phyloP scores from a whole-genome alignment of 225 moss, liverwort and hornwort species.

The Straminergon stramineum region DNA sequence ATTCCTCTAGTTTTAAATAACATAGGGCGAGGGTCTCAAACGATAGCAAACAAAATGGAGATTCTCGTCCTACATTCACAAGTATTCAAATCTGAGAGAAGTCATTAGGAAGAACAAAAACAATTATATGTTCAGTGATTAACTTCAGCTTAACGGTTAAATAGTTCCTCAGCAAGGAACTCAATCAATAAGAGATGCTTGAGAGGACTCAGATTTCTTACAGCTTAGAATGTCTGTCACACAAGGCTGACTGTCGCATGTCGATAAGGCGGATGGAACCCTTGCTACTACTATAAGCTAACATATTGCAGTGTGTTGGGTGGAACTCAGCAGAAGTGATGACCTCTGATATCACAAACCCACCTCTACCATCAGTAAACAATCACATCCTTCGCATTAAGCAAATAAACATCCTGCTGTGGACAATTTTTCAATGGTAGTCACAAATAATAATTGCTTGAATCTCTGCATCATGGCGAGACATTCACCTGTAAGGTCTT shows the following conservation, averaged over 20 bases:
- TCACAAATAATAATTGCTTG: not conserved
- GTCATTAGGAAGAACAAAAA: not conserved
- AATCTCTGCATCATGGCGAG: not conserved
- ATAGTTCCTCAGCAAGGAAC: not conserved
- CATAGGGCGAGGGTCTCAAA: not conserved
- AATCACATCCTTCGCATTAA: not conserved
- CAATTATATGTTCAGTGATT: not conserved
- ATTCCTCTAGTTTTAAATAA: not conserved
- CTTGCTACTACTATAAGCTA: constrained; percentile 99
- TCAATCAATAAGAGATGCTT: not conserved
- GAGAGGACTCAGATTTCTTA: constrained; percentile 9
- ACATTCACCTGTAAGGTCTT: constrained; percentile 82
- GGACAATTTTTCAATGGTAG: not conserved
- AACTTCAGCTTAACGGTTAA: not conserved
- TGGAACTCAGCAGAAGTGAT: constrained; percentile 97
- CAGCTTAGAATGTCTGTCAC: constrained; percentile 97
- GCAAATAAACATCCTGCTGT: not conserved
- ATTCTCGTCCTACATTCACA: not conserved
- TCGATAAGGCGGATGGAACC: constrained; percentile 97
- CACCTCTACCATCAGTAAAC: not conserved
- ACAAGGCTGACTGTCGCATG: constrained; percentile 98
- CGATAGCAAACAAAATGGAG: not conserved
- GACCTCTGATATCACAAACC: constrained; percentile 58
- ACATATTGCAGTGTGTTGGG: constrained; percentile 92
- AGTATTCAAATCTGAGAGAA: not conserved